Evolutionary conservation across 78 protist species (phyloP), one percentile per base, ranked within the genome.

Genomic region (Cavenderia fasciculata): DNA sequence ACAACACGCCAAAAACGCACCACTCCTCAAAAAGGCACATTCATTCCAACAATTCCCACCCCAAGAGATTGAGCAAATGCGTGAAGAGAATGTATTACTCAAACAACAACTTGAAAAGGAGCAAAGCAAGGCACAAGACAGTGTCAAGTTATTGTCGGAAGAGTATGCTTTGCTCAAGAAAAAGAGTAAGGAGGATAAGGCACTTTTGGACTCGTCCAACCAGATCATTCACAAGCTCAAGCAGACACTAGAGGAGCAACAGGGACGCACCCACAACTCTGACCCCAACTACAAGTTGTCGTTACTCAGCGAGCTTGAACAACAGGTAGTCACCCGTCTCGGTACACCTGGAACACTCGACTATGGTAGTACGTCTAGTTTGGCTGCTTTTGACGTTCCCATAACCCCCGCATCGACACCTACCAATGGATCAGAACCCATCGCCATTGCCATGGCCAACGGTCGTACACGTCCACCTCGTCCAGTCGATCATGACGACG

Each of bases 271-370:
- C 3, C 54, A 69, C 56, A 65, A 36, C 33, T 79, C 57, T 4
- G 88, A 79, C 54, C 76, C 88, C 34, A 79, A 66, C 61, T 56
- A 63, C 4, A 79, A 69, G 57, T 11, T 79, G 8, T 79, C 88
- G 27, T 40, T 79, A 27, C 59, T 79, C 41, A 52, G 76, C 12
- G 88, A 79, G 36, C 36, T 79, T n/a, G 88, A 79, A 25, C 88
- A 79, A 19, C 76, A 79, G 31, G 88, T 79, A 7, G 88, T 51
- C 31, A 69, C 74, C 6, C 25, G 88, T 36, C 21, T 79, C 16
- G 88, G 88, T 5, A 79, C 88, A 29, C 74, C 74, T 23, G 61
- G 66, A 16, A 36, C 41, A 21, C n/a, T 63, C 25, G 72, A 63
- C 2, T n/a, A n/a, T n/a, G n/a, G n/a, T n/a, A n/a, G n/a, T n/a